Conservation (phyloP, 2,329 filamentous ascomycete species). For the Neopestalotiopsis rosae region DNA sequence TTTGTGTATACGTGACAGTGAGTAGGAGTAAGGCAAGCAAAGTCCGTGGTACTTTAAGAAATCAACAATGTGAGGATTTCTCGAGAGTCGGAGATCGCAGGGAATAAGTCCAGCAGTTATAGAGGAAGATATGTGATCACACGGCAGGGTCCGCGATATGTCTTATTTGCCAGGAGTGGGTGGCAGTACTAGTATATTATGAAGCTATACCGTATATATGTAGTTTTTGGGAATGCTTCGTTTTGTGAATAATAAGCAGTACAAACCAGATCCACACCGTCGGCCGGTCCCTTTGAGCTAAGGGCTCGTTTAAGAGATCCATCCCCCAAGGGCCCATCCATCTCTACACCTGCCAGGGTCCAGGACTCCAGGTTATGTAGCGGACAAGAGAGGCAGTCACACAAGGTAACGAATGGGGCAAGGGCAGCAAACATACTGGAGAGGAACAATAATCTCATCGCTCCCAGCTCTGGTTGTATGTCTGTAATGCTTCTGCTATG, state of each 20-base stretch:
- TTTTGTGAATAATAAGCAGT: not conserved
- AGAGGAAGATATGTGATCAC: conserved; percentile 3
- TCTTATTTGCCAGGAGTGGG: not conserved
- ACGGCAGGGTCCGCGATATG: conserved; percentile 15
- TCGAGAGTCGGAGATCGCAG: conserved; percentile 6
- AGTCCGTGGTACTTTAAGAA: not conserved
- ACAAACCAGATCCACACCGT: too few relatives aligned
- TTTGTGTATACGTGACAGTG: not conserved
- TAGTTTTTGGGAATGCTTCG: not conserved
- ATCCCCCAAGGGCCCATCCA: not conserved
- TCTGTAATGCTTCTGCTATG: not conserved
- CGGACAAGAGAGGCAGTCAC: not conserved
- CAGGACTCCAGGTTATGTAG: not conserved
- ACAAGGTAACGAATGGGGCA: not conserved
- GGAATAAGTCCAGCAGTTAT: conserved; percentile 10
- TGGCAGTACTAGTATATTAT: conserved; percentile 1
- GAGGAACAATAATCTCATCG: not conserved
- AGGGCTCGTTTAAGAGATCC: not conserved
- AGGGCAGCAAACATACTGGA: too few relatives aligned
- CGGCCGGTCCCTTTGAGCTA: not conserved
- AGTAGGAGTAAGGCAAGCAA: not conserved
- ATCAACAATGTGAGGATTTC: not conserved
- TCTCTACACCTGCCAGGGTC: not conserved
- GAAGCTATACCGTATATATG: conserved; percentile 1
- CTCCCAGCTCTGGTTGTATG: not conserved